Base-by-base conservation (phyloP, 2,329 filamentous ascomycete species). In the Periconia macrospinosa region DNA sequence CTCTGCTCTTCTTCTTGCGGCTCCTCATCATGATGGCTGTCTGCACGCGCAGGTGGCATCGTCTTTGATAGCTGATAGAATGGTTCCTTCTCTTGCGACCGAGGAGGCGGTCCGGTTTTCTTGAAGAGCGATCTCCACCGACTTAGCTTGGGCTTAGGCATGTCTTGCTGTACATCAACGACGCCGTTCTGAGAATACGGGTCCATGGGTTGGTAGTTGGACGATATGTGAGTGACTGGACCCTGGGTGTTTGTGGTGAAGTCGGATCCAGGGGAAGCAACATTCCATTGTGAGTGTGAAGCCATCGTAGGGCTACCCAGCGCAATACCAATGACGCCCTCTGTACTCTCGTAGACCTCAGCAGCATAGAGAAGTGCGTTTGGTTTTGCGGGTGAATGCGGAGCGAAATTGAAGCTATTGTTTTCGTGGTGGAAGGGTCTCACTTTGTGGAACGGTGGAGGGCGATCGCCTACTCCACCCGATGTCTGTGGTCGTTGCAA, bases 81-180 rank as follows among this genome's bases (percentile, higher is more conserved):
- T 1, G 67, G 53, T 14, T 60, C 56, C 47, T 66, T 67, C 37
- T 70, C 67, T 51, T 55, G 59, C 33, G 27, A 47, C 33, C 56
- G 57, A 15, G 53, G 60, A 20, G 63, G 58, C 35, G 61, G 62
- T 19, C 59, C 59, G 10, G 57, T 59, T 58, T 72, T 73, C 48
- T 62, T 71, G 59, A 75, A 75, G 37, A 75, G 48, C 19, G 71
- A 74, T 53, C 71, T 75, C 72, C 72, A 75, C 33, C 72, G 61
- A 52, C 70, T 72, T 41, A 74, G 42, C 53, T 75, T 75, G 8
- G 70, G 65, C 52, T 69, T 74, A 20, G 66, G 54, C 33, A 37
- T 53, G 30, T 67, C 54, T 53, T 53, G 50, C 11, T 54, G 50
- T 30, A 11, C 40, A 30, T 56, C 54, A 33, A 45, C 6, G 11